Base-by-base conservation (phyloP, 805 yeast genomes). In the Candida glaebosa region DNA sequence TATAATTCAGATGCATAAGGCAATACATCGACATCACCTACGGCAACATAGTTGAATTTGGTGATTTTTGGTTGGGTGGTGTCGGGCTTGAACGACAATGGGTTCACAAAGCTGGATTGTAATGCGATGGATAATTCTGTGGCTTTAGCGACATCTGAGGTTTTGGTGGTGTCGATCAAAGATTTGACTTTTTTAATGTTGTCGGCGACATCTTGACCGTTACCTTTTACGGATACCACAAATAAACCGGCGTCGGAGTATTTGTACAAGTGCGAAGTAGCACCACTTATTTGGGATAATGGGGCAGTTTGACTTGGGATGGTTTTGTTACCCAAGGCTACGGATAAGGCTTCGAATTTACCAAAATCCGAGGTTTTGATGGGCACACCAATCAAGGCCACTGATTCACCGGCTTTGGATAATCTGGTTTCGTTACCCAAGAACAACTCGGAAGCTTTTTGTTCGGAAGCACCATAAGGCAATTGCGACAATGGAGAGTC, bases 1-100 rank as follows among this genome's bases (percentile, higher is more conserved):
- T 84, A 86, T 69, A 91, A 82, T 73, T 93, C 96, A 66, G 85
- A 89, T 57, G 84, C 83, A 66, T 75, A 85, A 58, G 99, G 97
- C 71, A 91, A 80, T 51, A 79, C 81, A 60, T 81, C 83, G 47
- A 84, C 80, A 66, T 88, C 84, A 69, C 98, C 99, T 48, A 87
- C 82, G 49, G 93, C 96, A 51, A 84, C 93, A 60, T 85, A 82
- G 73, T 83, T 88, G 73, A 82, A 82, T 58, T 80, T 80, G 50
- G 75, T 75, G 46, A 84, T 55, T 58, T 76, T 71, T 44, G 52
- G 59, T 49, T 57, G 51, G 39, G 60, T 66, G 34, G 67, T 63
- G 42, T 61, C 60, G 31, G 69, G 54, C 44, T 61, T 53, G 43
- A 61, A 50, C 17, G 51, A 52, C 31, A 55, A 49, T 36, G 70